Evolutionary conservation across 495 filamentous ascomycete genomes (phyloP).

Genomic region (Choiromyces venosus): DNA sequence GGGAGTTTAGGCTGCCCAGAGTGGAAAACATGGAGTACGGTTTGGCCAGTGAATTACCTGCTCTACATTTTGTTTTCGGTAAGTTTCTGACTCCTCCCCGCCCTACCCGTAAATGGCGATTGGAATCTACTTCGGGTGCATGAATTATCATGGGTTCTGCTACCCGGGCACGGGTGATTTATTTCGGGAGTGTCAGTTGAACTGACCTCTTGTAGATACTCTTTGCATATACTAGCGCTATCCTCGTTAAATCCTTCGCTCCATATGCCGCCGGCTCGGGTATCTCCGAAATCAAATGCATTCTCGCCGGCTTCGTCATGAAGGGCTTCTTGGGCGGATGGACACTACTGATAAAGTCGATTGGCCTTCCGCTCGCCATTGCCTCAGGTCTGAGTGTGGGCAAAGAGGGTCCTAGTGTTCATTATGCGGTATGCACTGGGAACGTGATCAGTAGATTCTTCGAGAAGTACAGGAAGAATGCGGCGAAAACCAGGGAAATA

Average conservation of each 20-base stretch:
- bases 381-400: conserved; percentile 92
- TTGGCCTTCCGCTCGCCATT: conserved; percentile 85
- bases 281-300: conserved; percentile 99
- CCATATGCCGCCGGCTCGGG: conserved; percentile 96
- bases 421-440: conserved; percentile 95
- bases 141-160: not conserved
- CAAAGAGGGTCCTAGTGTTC: conserved; percentile 96
- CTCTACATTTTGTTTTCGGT: conserved; percentile 87
- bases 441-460: conserved; percentile 95
- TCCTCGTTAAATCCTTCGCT: conserved; percentile 84
- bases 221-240: conserved; percentile 77
- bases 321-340: conserved; percentile 92
- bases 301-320: conserved; percentile 99
- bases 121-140: not conserved
- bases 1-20: conserved; percentile 64
- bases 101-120: not conserved
- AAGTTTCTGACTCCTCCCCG: conserved; percentile 35
- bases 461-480: conserved; percentile 85
- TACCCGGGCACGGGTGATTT: not conserved
- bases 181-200: not conserved
- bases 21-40: conserved; percentile 83
- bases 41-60: conserved; percentile 74
- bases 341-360: conserved; percentile 91
- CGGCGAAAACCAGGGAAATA: conserved; percentile 91
- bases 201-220: conserved; percentile 52